These are phyloP conservation scores for Chalciporus pseudorubinellus DNA, from an alignment of 768 basidiomycete species.

Conservation along the genomic window DNA sequence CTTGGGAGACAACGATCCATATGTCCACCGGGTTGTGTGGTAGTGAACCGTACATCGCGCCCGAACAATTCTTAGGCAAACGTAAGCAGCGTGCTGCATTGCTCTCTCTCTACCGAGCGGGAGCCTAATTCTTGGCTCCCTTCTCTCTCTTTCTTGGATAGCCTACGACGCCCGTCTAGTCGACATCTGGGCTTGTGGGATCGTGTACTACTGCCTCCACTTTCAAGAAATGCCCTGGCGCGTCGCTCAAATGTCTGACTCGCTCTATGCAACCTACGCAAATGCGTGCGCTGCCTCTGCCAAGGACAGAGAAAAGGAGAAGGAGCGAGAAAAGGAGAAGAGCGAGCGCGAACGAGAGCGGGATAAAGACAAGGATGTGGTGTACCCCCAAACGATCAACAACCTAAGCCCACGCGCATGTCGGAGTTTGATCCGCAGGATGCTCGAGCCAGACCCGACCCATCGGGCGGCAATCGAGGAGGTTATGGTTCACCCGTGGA, in stretches of 20 bases:
- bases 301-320: constrained; percentile 11
- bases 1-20: constrained; percentile 97
- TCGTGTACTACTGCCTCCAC: constrained; percentile 98
- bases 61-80: constrained; percentile 95
- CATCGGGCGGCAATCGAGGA: constrained; percentile 75
- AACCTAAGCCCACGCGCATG: constrained; percentile 87
- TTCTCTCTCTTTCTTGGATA: constrained; percentile 32
- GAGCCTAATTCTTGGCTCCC: constrained; percentile 35
- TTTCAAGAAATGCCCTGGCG: constrained; percentile 99
- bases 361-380: constrained; percentile 30
- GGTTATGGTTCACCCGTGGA: constrained; percentile 74
- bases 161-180: constrained; percentile 97
- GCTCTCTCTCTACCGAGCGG: constrained; percentile 27
- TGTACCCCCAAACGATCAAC: constrained; percentile 70
- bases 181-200: constrained; percentile 95
- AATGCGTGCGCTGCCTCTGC: constrained; percentile 34
- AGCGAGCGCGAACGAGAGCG: neutral
- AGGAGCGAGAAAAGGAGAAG: neutral
- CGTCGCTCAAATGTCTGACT: constrained; percentile 80
- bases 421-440: constrained; percentile 77
- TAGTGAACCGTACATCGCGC: constrained; percentile 98
- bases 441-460: constrained; percentile 95
- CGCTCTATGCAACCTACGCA: constrained; percentile 77
- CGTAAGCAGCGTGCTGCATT: constrained; percentile 59
- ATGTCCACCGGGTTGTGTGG: constrained; percentile 97